Base-by-base conservation (phyloP, 2,329 filamentous ascomycete species). In the Penicillium sclerotigenum region DNA sequence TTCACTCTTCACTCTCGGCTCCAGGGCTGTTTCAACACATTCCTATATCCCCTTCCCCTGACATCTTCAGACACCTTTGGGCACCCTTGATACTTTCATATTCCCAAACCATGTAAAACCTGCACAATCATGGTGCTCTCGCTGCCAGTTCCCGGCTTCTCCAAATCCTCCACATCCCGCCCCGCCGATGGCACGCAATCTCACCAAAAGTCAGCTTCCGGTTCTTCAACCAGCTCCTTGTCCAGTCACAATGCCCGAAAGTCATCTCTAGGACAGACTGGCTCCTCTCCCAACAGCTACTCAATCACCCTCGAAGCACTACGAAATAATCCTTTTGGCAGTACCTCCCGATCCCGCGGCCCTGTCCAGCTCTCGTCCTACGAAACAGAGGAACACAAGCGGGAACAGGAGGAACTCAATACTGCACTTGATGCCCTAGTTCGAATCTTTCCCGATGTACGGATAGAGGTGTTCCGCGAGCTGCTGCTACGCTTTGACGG, bases 391-490 rank as follows among this genome's bases (percentile, higher is more conserved):
- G 69, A 76, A 52, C 70, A 71, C 33, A 61, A 61, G 18, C 69
- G 63, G 5, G 72, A 75, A 41, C 69, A 73, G 36, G 63, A 69
- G 33, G 75, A 77, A 34, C 63, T 79, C 29, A 80, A 80, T 59
- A 60, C 68, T 10, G 72, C 75, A 20, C 65, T 80, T 11, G 65
- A 70, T 26, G 68, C 71, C 1, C 68, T 80, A 3, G 73, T 73
- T 3, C 67, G 68, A 11, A 67, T 79, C 13, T 80, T 80, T 43
- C 77, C 77, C 0, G 76, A 79, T 56, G 69, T 79, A 40, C 73
- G 73, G 47, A 64, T 76, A 51, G 78, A 80, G 56, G 77, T 79
- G 5, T 77, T 80, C 40, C 75, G 78, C 7, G 78, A 80, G 62
- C 60, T 80, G 28, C 68, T 80, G 20, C 61, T 73, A 5, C 73